Percentiles rank a stretch among this genome's conserved stretches.
These are phyloP conservation scores for Geotrichum armillariae DNA, from an alignment of 1,139 yeast species.

Conservation along the genomic window DNA sequence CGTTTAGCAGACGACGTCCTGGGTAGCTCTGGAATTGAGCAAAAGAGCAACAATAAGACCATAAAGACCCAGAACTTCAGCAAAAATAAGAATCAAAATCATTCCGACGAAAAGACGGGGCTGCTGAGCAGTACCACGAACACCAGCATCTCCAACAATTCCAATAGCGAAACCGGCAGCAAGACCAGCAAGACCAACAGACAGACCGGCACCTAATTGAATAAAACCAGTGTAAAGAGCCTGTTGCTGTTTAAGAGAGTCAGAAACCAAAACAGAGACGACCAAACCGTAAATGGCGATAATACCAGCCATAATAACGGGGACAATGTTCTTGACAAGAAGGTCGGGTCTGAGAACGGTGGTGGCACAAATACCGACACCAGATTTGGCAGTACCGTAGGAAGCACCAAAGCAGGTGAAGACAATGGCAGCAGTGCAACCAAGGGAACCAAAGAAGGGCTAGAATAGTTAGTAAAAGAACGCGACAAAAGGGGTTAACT, in stretches of 20 bases:
- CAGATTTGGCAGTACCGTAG: conserved; percentile 97
- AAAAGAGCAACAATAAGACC: conserved; percentile 93
- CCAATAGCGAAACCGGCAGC: conserved; percentile 99
- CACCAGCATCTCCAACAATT: conserved; percentile 98
- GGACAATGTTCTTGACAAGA: conserved; percentile 48
- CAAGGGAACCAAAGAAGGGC: conserved; percentile 97
- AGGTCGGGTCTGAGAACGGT: conserved; percentile 94
- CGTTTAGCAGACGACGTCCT: conserved; percentile 75
- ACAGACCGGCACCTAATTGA: conserved; percentile 94
- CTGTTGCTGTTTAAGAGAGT: conserved; percentile 79
- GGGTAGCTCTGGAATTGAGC: conserved; percentile 93
- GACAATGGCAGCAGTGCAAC: conserved; percentile 98
- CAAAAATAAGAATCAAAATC: conserved; percentile 93
- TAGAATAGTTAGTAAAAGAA: conserved; percentile 23
- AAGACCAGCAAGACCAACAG: conserved; percentile 94
- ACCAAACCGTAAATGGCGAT: conserved; percentile 94
- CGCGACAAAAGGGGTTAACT: conserved; percentile 1
- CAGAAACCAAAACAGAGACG: conserved; percentile 93
- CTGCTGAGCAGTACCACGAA: conserved; percentile 93
- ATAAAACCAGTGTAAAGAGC: conserved; percentile 92
- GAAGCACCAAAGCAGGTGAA: conserved; percentile 97
- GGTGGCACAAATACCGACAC: conserved; percentile 97
- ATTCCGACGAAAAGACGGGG: conserved; percentile 87
- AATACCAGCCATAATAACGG: conserved; percentile 98
- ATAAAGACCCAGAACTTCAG: conserved; percentile 95